Conservation (phyloP, 2,329 filamentous ascomycete species). For the Pseudopyrenochaeta lycopersici region DNA sequence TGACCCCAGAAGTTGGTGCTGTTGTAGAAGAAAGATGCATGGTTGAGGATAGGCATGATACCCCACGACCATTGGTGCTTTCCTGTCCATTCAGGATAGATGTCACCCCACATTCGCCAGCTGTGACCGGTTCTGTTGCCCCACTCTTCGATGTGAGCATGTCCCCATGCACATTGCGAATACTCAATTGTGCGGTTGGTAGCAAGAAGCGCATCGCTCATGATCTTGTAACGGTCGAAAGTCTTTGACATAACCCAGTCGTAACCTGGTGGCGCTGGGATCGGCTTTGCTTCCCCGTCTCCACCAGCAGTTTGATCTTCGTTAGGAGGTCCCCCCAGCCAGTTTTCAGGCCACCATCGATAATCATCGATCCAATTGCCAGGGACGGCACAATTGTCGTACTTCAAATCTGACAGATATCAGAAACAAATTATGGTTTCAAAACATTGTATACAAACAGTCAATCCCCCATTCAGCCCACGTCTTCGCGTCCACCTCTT, state of each 20-base stretch:
- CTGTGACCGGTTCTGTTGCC: conserved; percentile 42
- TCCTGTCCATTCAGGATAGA: conserved; percentile 26
- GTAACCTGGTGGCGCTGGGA: conserved; percentile 57
- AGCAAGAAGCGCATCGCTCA: conserved; percentile 54
- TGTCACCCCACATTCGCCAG: conserved; percentile 42
- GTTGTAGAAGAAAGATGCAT: conserved; percentile 30
- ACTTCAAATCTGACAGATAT: conserved; percentile 32
- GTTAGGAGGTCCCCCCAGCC: conserved; percentile 48
- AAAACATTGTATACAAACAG: conserved; percentile 15
- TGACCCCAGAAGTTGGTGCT: conserved; percentile 33
- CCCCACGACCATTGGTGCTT: conserved; percentile 13
- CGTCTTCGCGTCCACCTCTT: conserved; percentile 64
- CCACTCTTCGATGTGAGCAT: conserved; percentile 41
- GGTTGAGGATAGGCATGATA: conserved; percentile 29
- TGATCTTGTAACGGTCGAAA: conserved; percentile 58
- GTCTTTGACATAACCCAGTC: conserved; percentile 61
- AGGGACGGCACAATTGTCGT: conserved; percentile 48
- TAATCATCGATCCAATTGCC: conserved; percentile 49
- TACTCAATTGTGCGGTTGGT: conserved; percentile 49
- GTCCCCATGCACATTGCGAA: conserved; percentile 48
- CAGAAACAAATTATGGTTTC: background rate
- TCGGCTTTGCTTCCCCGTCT: conserved; percentile 35
- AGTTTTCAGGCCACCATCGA: conserved; percentile 53
- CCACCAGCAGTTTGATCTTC: conserved; percentile 45
- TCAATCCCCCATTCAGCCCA: conserved; percentile 55